Conservation (phyloP, 108 stramenopile species). For the Skeletonema costatum region DNA sequence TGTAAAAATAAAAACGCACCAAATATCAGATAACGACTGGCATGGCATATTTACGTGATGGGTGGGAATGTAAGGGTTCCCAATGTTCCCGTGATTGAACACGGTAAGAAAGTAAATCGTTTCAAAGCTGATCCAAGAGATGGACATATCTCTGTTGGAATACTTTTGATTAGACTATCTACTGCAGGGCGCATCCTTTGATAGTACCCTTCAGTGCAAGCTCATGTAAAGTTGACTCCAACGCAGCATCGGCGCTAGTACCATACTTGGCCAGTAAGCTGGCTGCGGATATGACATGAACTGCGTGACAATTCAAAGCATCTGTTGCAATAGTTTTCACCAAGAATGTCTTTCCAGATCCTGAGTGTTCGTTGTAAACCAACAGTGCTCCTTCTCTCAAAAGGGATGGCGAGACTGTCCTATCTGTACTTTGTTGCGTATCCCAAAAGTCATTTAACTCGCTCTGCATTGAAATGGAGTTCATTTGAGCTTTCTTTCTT, state of each 20-base stretch:
- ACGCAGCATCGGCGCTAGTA: slow-evolving; percentile 71
- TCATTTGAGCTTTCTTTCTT: slow-evolving; percentile 13
- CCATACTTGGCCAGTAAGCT: slow-evolving; percentile 78
- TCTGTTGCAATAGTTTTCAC: slow-evolving; percentile 63
- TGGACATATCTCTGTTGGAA: slow-evolving; percentile 55
- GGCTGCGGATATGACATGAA: slow-evolving; percentile 65
- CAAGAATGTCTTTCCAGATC: slow-evolving; percentile 67
- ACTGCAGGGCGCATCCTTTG: slow-evolving; percentile 12
- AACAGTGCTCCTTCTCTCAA: slow-evolving; percentile 45
- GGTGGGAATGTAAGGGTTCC: no score
- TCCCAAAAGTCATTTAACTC: slow-evolving; percentile 29
- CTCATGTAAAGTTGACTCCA: slow-evolving; percentile 68
- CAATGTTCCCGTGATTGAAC: no score
- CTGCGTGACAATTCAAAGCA: slow-evolving; percentile 49
- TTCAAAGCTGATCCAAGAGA: slow-evolving; percentile 80
- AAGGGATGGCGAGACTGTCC: slow-evolving; percentile 19
- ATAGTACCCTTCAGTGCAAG: slow-evolving; percentile 61
- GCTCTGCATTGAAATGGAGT: slow-evolving; percentile 5
- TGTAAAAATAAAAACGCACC: no score
- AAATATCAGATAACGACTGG: no score
- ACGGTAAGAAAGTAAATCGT: no score
- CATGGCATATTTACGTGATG: no score
- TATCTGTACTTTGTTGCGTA: slow-evolving; percentile 1
- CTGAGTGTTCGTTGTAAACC: slow-evolving; percentile 37
- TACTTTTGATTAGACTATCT: background rate